A percentile compares a stretch with the other conserved stretches of the same genome.
Evolutionary conservation across 129 eudicot species (phyloP).

Genomic region (Pseudognaphalium luteoalbum): DNA sequence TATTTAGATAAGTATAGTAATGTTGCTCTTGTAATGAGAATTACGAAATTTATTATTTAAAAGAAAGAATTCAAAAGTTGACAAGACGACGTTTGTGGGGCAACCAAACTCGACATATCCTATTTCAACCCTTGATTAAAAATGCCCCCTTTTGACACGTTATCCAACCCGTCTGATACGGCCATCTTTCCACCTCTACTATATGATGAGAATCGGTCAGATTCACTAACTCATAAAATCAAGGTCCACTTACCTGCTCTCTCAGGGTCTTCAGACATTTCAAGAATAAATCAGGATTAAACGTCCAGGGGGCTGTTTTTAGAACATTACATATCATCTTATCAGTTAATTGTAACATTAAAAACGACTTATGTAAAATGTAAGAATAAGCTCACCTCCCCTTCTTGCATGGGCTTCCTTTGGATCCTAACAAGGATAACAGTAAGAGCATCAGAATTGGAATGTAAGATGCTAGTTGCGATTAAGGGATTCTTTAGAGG

Average conservation of each 20-base stretch:
- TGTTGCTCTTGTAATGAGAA: background rate
- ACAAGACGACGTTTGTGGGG: background rate
- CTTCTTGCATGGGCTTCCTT: slow-evolving; percentile 96
- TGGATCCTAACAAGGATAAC: slow-evolving; percentile 53
- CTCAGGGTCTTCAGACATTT: slow-evolving; percentile 66
- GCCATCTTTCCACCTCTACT: background rate
- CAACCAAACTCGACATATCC: background rate
- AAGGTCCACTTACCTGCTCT: slow-evolving; percentile 50
- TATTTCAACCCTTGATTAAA: background rate
- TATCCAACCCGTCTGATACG: background rate
- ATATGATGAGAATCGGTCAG: slow-evolving; percentile 3
- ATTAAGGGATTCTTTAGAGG: background rate
- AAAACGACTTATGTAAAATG: slow-evolving; percentile 12
- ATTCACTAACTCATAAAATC: background rate
- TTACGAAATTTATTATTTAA: no score
- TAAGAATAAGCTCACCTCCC: slow-evolving; percentile 60
- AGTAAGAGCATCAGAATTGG: slow-evolving; percentile 11
- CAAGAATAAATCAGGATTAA: slow-evolving; percentile 60
- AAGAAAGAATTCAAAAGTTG: background rate
- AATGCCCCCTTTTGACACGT: background rate
- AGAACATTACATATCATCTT: slow-evolving; percentile 22
- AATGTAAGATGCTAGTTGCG: background rate
- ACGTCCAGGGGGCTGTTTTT: slow-evolving; percentile 94
- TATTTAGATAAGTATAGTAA: background rate
- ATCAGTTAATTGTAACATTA: slow-evolving; percentile 20